A percentile compares a stretch with the other conserved stretches of the same genome.
These are phyloP conservation scores for Gymnopus androsaceus DNA, from an alignment of 1,284 basidiomycete genomes.

Conservation along the genomic window DNA sequence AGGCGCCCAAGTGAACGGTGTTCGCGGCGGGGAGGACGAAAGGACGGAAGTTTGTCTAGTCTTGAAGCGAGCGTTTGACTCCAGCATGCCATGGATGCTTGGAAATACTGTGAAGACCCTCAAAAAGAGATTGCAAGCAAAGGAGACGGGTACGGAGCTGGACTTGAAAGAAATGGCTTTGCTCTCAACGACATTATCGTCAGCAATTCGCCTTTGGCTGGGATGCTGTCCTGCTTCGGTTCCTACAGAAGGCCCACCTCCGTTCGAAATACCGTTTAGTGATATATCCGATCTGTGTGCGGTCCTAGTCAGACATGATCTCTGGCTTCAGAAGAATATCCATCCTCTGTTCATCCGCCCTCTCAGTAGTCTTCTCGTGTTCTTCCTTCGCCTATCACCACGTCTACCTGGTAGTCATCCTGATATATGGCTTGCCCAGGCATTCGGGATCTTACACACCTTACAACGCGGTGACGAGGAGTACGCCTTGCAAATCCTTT, in stretches of 20 bases:
- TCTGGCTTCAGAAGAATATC: conserved; percentile 41
- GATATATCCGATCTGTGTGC: conserved; percentile 55
- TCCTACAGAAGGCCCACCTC: conserved; percentile 41
- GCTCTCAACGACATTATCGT: conserved; percentile 41
- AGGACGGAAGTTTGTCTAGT: conserved; percentile 38
- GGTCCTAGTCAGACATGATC: conserved; percentile 45
- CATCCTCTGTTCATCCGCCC: conserved; percentile 47
- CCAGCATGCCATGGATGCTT: conserved; percentile 15
- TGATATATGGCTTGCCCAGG: conserved; percentile 67
- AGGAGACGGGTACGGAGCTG: conserved; percentile 7
- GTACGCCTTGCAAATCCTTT: conserved; percentile 39
- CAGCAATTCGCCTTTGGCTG: conserved; percentile 63
- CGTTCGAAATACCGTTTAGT: conserved; percentile 58
- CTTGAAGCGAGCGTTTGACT: conserved; percentile 35
- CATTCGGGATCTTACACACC: conserved; percentile 53
- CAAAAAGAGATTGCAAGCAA: neutral
- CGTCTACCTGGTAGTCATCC: conserved; percentile 53
- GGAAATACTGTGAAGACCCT: neutral
- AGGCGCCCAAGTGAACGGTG: conserved; percentile 71
- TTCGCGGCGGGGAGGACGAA: conserved; percentile 67
- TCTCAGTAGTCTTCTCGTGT: conserved; percentile 50
- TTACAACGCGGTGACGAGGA: conserved; percentile 72
- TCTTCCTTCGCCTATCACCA: conserved; percentile 59
- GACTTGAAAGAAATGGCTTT: conserved; percentile 31
- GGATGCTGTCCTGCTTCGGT: conserved; percentile 53